Percentiles rank a stretch among this genome's conserved stretches.
phyloP scores from a whole-genome alignment of 768 basidiomycete genomes.

The Fomitopsis serialis region DNA sequence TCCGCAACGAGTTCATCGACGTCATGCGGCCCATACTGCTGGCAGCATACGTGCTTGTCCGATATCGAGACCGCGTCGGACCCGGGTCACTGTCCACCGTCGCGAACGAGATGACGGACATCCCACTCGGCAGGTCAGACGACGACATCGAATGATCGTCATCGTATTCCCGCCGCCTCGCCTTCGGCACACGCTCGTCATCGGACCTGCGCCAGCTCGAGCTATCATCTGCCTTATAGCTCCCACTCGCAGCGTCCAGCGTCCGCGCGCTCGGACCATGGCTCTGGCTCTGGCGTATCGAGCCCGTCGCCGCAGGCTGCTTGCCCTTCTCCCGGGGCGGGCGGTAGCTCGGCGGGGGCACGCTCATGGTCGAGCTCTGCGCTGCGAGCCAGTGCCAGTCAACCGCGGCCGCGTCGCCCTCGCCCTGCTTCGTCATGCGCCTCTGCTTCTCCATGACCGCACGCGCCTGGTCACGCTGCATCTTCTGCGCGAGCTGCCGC shows the following conservation, averaged over 20 bases:
- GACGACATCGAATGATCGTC: conserved; percentile 92
- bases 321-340: conserved; percentile 27
- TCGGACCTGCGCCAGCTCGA: conserved; percentile 34
- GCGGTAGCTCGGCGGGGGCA: conserved; percentile 28
- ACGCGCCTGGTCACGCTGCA: conserved; percentile 81
- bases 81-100: conserved; percentile 88
- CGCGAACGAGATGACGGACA: conserved; percentile 76
- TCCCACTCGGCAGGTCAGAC: conserved; percentile 69
- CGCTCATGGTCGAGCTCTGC: conserved; percentile 28
- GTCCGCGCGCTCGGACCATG: conserved; percentile 41
- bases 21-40: conserved; percentile 61
- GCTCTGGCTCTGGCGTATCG: conserved; percentile 55
- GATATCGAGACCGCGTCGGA: conserved; percentile 58
- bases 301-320: conserved; percentile 48
- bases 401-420: conserved; percentile 16
- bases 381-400: conserved; percentile 43
- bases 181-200: conserved; percentile 65
- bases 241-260: conserved; percentile 57
- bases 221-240: conserved; percentile 29
- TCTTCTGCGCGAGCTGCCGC: conserved; percentile 68
- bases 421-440: conserved; percentile 60
- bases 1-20: conserved; percentile 69
- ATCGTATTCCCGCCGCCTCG: conserved; percentile 77
- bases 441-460: conserved; percentile 90
- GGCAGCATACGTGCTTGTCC: conserved; percentile 50